Conservation (phyloP, 2,329 filamentous ascomycete species). For the Exophiala spinifera region DNA sequence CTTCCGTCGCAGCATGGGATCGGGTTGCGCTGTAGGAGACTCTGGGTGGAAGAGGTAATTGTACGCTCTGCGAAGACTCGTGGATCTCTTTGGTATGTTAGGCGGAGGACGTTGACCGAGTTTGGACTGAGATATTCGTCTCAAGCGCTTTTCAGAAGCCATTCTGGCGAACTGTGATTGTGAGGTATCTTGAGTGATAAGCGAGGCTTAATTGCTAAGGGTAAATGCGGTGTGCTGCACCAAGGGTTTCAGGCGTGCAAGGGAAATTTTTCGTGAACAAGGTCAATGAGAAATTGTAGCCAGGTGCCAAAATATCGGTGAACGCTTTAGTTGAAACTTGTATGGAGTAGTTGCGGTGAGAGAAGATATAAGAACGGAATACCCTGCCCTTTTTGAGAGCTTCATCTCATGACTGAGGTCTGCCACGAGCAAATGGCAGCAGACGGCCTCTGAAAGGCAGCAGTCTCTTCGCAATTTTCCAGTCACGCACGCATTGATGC, state of each 20-base stretch:
- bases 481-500: slow-evolving; percentile 3
- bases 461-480: not conserved
- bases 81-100: slow-evolving; percentile 17
- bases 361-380: slow-evolving; percentile 2
- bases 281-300: not conserved
- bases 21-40: not conserved
- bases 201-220: slow-evolving; percentile 3
- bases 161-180: slow-evolving; percentile 6
- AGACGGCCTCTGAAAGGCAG: not conserved
- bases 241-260: slow-evolving; percentile 12
- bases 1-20: slow-evolving; percentile 5
- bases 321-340: not conserved
- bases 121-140: slow-evolving; percentile 20
- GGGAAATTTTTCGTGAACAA: slow-evolving; percentile 14
- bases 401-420: slow-evolving; percentile 3
- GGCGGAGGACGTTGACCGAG: slow-evolving; percentile 8
- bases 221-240: slow-evolving; percentile 12
- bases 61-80: slow-evolving; percentile 22
- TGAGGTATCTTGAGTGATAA: slow-evolving; percentile 1
- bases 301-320: not conserved
- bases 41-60: slow-evolving; percentile 25
- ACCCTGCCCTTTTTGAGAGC: not conserved
- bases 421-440: not conserved
- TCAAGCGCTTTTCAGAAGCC: slow-evolving; percentile 23
- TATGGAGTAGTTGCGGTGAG: not conserved